Conservation (phyloP, 2,329 filamentous ascomycete species). For the Verticillium longisporum region DNA sequence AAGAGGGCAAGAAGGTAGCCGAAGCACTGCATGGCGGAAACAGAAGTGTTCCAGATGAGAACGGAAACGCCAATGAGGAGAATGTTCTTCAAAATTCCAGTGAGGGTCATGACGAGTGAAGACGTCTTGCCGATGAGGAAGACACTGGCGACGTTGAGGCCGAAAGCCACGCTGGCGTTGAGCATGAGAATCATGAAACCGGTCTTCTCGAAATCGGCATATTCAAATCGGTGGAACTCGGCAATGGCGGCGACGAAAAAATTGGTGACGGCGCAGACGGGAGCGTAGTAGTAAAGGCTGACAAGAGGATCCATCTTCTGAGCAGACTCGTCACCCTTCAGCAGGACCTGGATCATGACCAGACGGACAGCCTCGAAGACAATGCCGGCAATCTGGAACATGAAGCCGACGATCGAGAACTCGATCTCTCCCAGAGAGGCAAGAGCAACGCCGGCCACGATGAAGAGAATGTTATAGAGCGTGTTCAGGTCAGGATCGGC, state of each 20-base stretch:
- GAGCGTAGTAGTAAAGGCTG: conserved; percentile 84
- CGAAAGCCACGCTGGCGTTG: conserved; percentile 74
- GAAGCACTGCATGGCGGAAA: conserved; percentile 64
- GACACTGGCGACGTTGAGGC: conserved; percentile 79
- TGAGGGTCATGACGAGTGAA: conserved; percentile 76
- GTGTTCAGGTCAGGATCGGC: conserved; percentile 37
- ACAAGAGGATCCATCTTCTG: conserved; percentile 85
- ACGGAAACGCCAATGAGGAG: conserved; percentile 72
- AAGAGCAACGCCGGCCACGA: conserved; percentile 44
- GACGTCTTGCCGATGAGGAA: conserved; percentile 86
- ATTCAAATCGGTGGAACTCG: conserved; percentile 61
- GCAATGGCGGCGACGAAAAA: conserved; percentile 59
- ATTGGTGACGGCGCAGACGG: conserved; percentile 79
- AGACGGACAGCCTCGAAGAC: conserved; percentile 74
- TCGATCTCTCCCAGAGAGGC: conserved; percentile 58
- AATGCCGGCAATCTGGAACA: conserved; percentile 69
- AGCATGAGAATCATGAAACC: conserved; percentile 60
- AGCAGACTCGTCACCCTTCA: conserved; percentile 58
- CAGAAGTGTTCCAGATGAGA: conserved; percentile 68
- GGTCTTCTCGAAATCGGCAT: conserved; percentile 57
- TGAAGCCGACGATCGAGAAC: conserved; percentile 58
- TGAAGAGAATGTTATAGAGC: conserved; percentile 42
- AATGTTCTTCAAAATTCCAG: conserved; percentile 83
- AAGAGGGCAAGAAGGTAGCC: conserved; percentile 67
- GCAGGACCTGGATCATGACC: conserved; percentile 78